These are phyloP conservation scores for Myriosclerotinia curreyana DNA, from an alignment of 2,329 filamentous ascomycete genomes.

Conservation along the genomic window DNA sequence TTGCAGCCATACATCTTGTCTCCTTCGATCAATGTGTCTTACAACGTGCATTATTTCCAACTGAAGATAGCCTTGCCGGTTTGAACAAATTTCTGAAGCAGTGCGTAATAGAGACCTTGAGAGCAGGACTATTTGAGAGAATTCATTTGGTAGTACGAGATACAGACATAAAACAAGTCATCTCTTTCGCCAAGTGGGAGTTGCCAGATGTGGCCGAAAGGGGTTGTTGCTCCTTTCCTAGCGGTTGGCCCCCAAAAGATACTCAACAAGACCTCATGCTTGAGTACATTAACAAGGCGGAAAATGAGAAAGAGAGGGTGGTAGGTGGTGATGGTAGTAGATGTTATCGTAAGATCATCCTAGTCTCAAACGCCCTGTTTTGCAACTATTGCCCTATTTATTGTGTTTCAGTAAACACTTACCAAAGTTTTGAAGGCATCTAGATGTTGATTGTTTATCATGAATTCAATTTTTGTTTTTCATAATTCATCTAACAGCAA, in stretches of 20 bases:
- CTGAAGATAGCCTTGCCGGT: conserved; percentile 24
- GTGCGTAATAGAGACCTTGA: conserved; percentile 27
- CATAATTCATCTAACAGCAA: neutral
- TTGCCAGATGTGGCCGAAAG: conserved; percentile 25
- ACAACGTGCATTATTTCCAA: conserved; percentile 36
- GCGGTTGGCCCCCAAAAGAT: conserved; percentile 25
- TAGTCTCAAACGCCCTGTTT: neutral
- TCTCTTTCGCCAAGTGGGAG: conserved; percentile 37
- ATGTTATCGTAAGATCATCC: conserved; percentile 35
- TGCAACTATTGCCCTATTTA: neutral
- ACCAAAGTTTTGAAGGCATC: neutral
- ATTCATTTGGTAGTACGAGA: conserved; percentile 32
- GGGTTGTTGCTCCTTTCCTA: conserved; percentile 14
- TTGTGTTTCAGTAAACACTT: neutral
- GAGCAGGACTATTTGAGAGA: conserved; percentile 23
- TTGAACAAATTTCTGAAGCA: conserved; percentile 28
- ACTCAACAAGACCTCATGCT: conserved; percentile 28
- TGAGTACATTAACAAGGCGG: conserved; percentile 28
- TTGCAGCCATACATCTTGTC: conserved; percentile 36
- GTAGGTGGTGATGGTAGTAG: conserved; percentile 22
- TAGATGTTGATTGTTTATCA: neutral
- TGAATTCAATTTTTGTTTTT: neutral
- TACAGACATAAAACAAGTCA: conserved; percentile 27
- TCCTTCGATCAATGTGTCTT: conserved; percentile 35
- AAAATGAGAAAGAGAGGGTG: conserved; percentile 29